A percentile compares a stretch with the other conserved stretches of the same genome.
Evolutionary conservation across 768 basidiomycete species (phyloP).

Genomic region (Hysterangium stoloniferum): DNA sequence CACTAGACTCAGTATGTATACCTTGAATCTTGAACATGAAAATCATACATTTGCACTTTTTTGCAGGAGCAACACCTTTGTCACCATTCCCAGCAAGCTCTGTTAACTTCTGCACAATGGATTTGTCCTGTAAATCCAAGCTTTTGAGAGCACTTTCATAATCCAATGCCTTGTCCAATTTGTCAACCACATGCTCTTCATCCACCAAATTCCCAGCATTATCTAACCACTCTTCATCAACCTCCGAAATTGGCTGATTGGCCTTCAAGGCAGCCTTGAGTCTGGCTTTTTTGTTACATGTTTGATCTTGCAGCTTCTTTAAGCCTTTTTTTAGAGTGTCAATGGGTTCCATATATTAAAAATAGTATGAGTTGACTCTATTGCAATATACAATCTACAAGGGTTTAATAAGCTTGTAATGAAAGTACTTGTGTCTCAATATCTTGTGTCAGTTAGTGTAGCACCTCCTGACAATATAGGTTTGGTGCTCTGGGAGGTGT

Average conservation of each 20-base stretch:
- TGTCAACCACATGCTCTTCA: constrained; percentile 18
- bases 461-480: too few species aligned
- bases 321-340: too few species aligned
- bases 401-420: too few species aligned
- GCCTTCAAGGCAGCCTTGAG: not conserved
- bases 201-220: too few species aligned
- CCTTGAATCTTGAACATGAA: not conserved
- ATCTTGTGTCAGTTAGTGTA: too few species aligned
- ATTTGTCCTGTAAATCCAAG: not conserved
- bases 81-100: not conserved
- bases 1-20: constrained; percentile 12
- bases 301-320: not conserved
- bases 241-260: constrained; percentile 12
- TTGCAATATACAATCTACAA: too few species aligned
- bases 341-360: too few species aligned
- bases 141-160: constrained; percentile 12
- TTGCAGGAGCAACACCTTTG: not conserved
- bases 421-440: too few species aligned
- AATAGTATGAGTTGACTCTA: too few species aligned
- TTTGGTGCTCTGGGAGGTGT: too few species aligned
- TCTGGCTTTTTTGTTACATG: not conserved
- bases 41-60: not conserved
- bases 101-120: too few species aligned
- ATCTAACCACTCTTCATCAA: constrained; percentile 20
- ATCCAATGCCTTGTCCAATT: constrained; percentile 18